Conservation (phyloP, 352 stramenopile species). For the Globisporangium paddicum region DNA sequence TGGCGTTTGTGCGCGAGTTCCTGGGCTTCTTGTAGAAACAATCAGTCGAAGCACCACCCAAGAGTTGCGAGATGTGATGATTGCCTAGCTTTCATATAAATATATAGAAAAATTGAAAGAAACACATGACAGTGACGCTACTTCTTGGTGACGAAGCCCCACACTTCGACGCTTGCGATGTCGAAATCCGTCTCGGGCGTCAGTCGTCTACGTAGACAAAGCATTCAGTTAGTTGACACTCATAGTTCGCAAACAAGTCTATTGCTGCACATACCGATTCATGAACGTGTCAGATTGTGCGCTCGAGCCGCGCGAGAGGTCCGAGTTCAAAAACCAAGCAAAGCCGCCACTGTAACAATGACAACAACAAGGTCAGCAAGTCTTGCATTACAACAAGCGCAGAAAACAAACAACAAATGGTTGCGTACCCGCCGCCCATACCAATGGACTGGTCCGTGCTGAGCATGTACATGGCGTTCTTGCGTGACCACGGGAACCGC, state of each 20-base stretch:
- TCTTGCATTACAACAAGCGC: not conserved
- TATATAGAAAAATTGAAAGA: conserved; percentile 1
- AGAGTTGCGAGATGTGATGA: not conserved
- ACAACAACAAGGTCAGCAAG: not conserved
- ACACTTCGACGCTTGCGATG: conserved; percentile 60
- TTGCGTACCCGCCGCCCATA: conserved; percentile 64
- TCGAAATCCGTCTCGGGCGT: conserved; percentile 50
- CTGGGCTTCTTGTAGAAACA: conserved; percentile 13
- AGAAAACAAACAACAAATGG: not conserved
- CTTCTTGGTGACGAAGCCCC: conserved; percentile 54
- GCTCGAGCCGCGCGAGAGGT: conserved; percentile 54
- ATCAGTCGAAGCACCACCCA: not conserved
- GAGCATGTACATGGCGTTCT: conserved; percentile 69
- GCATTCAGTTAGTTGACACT: not conserved
- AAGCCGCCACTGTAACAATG: conserved; percentile 37
- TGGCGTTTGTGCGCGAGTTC: conserved; percentile 37
- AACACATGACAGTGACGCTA: conserved; percentile 13
- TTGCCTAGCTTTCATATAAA: conserved; percentile 1
- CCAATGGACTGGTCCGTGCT: conserved; percentile 64
- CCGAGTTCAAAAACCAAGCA: conserved; percentile 61
- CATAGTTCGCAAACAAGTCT: not conserved
- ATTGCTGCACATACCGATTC: conserved; percentile 29
- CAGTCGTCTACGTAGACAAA: conserved; percentile 23
- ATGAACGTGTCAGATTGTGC: conserved; percentile 48
- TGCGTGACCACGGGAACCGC: conserved; percentile 52